A percentile compares a stretch with the other conserved stretches of the same genome.
phyloP scores from a whole-genome alignment of 192 early-diverging fungal species.

The Chytriomyces confervae region DNA sequence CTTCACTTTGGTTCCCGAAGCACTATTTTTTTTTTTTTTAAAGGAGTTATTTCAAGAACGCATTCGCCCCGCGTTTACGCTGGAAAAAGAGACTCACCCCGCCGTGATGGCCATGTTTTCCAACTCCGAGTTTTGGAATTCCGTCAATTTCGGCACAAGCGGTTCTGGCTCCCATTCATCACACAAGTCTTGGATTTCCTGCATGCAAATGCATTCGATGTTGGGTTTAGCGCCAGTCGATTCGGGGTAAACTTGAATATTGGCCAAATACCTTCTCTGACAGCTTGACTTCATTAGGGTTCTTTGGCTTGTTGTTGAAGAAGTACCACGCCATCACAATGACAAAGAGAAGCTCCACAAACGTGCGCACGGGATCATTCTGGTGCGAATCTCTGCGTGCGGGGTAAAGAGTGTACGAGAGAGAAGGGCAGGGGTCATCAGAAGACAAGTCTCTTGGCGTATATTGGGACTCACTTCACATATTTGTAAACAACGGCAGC shows the following conservation, averaged over 20 bases:
- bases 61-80: background rate
- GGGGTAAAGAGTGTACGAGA: background rate
- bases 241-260: background rate
- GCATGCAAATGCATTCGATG: background rate
- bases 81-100: constrained; percentile 44
- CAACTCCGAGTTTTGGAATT: constrained; percentile 66
- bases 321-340: constrained; percentile 90
- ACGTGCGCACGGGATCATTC: constrained; percentile 88
- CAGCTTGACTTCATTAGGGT: constrained; percentile 71
- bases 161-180: constrained; percentile 97
- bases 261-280: constrained; percentile 72
- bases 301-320: constrained; percentile 75
- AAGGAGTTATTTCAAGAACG: background rate
- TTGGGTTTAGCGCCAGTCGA: background rate
- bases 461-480: constrained; percentile 45
- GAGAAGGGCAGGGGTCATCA: background rate
- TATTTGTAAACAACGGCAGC: constrained; percentile 79
- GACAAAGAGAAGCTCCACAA: constrained; percentile 83
- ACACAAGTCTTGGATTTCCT: constrained; percentile 94
- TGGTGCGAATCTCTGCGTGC: constrained; percentile 79
- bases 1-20: constrained; percentile 66
- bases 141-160: constrained; percentile 78
- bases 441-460: background rate
- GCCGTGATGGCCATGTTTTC: constrained; percentile 78
- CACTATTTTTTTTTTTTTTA: constrained; percentile 32